Evolutionary conservation across 805 yeast genomes (phyloP).

Genomic region (Debaryomyces hansenii): DNA sequence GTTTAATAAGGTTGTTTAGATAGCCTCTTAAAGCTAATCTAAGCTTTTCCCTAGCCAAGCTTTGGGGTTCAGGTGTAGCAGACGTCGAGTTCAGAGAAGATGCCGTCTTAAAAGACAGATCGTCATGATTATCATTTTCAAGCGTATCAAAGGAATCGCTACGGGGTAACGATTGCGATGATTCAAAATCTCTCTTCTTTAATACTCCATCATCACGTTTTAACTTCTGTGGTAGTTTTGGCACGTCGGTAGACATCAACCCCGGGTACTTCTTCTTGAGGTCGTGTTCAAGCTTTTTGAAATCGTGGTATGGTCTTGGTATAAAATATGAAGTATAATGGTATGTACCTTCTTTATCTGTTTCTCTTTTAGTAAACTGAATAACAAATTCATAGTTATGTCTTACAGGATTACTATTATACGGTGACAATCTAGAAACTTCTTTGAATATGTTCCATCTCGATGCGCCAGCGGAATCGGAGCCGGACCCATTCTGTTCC

Average conservation of each 20-base stretch:
- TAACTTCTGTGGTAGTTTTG: slow-evolving; percentile 57
- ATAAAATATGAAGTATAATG: slow-evolving; percentile 42
- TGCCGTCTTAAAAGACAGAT: background rate
- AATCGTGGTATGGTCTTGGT: slow-evolving; percentile 66
- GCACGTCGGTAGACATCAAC: slow-evolving; percentile 48
- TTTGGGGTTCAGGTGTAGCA: background rate
- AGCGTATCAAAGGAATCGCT: background rate
- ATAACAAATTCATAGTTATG: slow-evolving; percentile 50
- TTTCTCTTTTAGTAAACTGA: slow-evolving; percentile 31
- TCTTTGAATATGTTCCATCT: slow-evolving; percentile 17
- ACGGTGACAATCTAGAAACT: slow-evolving; percentile 4
- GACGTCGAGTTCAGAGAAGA: background rate
- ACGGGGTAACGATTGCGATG: background rate
- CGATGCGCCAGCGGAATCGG: background rate
- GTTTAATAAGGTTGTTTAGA: slow-evolving; percentile 50
- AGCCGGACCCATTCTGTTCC: slow-evolving; percentile 6
- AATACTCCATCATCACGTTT: slow-evolving; percentile 33
- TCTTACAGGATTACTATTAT: slow-evolving; percentile 5
- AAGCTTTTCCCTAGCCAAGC: slow-evolving; percentile 69
- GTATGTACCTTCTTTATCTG: slow-evolving; percentile 11
- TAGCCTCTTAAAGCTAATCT: slow-evolving; percentile 79
- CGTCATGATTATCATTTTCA: background rate
- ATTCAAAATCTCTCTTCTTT: background rate
- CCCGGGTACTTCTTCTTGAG: slow-evolving; percentile 68
- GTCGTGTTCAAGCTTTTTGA: slow-evolving; percentile 53